These are phyloP conservation scores for Onygena corvina DNA, from an alignment of 2,329 filamentous ascomycete species.

Conservation along the genomic window DNA sequence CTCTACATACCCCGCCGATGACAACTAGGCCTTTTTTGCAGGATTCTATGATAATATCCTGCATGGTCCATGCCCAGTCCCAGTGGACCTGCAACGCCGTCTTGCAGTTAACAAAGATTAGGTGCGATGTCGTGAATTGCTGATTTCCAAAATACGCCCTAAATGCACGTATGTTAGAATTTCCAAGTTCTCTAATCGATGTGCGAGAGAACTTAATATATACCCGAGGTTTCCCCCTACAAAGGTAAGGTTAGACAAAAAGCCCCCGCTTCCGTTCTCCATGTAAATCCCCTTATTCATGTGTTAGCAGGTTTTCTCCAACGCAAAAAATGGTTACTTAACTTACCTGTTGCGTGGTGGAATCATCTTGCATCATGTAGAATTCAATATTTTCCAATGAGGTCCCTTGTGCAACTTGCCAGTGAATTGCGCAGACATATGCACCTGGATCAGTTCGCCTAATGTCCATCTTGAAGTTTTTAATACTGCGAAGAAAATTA, in stretches of 20 bases:
- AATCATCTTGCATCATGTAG: slow-evolving; percentile 45
- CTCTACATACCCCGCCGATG: slow-evolving; percentile 17
- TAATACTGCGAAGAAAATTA: slow-evolving; percentile 19
- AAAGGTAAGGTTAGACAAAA: slow-evolving; percentile 48
- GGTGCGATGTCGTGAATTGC: slow-evolving; percentile 47
- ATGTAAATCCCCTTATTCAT: slow-evolving; percentile 18
- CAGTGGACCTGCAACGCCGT: slow-evolving; percentile 46
- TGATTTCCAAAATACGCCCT: slow-evolving; percentile 42
- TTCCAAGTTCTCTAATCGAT: slow-evolving; percentile 27
- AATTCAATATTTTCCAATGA: slow-evolving; percentile 53
- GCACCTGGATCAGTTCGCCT: slow-evolving; percentile 26
- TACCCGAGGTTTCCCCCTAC: slow-evolving; percentile 47
- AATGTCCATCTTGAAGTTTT: slow-evolving; percentile 21
- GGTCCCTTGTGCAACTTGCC: slow-evolving; percentile 13
- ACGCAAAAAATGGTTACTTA: background rate
- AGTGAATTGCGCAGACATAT: slow-evolving; percentile 24
- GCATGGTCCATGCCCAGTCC: slow-evolving; percentile 48
- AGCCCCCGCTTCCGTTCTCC: slow-evolving; percentile 41
- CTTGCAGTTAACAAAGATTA: slow-evolving; percentile 40
- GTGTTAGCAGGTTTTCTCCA: background rate
- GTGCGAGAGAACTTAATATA: too few species aligned
- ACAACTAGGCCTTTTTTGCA: slow-evolving; percentile 43
- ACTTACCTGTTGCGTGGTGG: slow-evolving; percentile 8
- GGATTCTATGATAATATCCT: slow-evolving; percentile 40
- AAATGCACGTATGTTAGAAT: background rate